These are phyloP conservation scores for Petunia hybrid DNA, from an alignment of 305 asterid species.

Conservation along the genomic window DNA sequence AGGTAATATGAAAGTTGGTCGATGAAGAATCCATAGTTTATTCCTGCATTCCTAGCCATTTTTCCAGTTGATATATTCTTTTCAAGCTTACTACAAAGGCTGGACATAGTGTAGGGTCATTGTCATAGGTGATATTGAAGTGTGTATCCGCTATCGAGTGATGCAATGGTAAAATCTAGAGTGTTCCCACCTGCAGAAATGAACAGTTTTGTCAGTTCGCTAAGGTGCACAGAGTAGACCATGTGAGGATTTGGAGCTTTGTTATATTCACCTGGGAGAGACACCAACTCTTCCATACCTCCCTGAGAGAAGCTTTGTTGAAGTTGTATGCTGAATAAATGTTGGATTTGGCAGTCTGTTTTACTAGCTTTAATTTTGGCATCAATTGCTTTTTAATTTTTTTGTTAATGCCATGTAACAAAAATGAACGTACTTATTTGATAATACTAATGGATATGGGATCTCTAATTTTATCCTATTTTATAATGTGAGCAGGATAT, in stretches of 20 bases:
- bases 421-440: not conserved
- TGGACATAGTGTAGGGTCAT: constrained; percentile 45
- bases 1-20: constrained; percentile 37
- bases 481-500: not conserved
- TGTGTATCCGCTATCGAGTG: constrained; percentile 47
- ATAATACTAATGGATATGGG: not conserved
- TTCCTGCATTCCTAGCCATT: constrained; percentile 40
- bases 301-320: constrained; percentile 73
- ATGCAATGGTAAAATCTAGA: constrained; percentile 51
- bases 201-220: too few species aligned
- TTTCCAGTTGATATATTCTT: constrained; percentile 38
- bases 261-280: constrained; percentile 63
- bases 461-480: not conserved
- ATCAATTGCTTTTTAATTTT: not conserved
- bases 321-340: constrained; percentile 55
- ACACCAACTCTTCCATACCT: constrained; percentile 67
- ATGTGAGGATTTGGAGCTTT: not conserved
- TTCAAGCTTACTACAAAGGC: constrained; percentile 45
- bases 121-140: constrained; percentile 33
- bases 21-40: constrained; percentile 42
- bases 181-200: constrained; percentile 48
- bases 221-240: not conserved
- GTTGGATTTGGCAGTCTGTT: constrained; percentile 65
- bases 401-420: not conserved
- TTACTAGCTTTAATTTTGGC: constrained; percentile 49